These are phyloP conservation scores for Cadophora gregata DNA, from an alignment of 2,329 filamentous ascomycete genomes.

Conservation along the genomic window DNA sequence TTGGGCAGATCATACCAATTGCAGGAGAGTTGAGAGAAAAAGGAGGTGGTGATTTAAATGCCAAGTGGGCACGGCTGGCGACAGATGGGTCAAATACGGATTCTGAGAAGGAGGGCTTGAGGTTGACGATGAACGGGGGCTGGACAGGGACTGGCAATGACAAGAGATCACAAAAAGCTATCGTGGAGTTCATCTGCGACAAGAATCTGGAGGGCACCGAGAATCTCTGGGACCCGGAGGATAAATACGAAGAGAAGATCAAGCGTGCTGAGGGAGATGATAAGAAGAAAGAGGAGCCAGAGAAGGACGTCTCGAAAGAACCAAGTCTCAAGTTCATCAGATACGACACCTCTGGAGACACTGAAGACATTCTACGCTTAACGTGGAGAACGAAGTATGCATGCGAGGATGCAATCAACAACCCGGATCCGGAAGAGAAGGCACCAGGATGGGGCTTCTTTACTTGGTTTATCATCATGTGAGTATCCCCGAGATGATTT, in stretches of 20 bases:
- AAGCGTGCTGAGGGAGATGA: slow-evolving; percentile 43
- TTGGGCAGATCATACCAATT: slow-evolving; percentile 70
- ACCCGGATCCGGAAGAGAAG: slow-evolving; percentile 48
- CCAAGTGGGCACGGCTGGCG: slow-evolving; percentile 69
- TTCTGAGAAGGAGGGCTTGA: slow-evolving; percentile 72
- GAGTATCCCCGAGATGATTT: slow-evolving; percentile 49
- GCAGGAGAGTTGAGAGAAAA: slow-evolving; percentile 70
- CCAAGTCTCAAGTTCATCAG: slow-evolving; percentile 77
- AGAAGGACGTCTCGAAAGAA: slow-evolving; percentile 46
- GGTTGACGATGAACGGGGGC: slow-evolving; percentile 70
- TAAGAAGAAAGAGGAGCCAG: slow-evolving; percentile 43
- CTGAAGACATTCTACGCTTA: slow-evolving; percentile 70
- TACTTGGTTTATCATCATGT: slow-evolving; percentile 96
- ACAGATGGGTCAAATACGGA: slow-evolving; percentile 68
- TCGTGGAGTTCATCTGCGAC: slow-evolving; percentile 88
- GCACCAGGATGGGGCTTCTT: slow-evolving; percentile 87
- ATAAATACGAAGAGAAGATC: slow-evolving; percentile 54
- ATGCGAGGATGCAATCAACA: slow-evolving; percentile 66
- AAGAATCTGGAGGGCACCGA: slow-evolving; percentile 74
- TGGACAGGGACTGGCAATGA: slow-evolving; percentile 60
- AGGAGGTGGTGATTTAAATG: slow-evolving; percentile 66
- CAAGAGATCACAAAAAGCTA: slow-evolving; percentile 69
- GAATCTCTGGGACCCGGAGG: slow-evolving; percentile 64
- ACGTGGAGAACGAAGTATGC: slow-evolving; percentile 90
- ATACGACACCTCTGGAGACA: slow-evolving; percentile 68